Evolutionary conservation across 2,329 filamentous ascomycete species (phyloP), one percentile per base, ranked within the genome.

Genomic region (Sphaceloma murrayae): DNA sequence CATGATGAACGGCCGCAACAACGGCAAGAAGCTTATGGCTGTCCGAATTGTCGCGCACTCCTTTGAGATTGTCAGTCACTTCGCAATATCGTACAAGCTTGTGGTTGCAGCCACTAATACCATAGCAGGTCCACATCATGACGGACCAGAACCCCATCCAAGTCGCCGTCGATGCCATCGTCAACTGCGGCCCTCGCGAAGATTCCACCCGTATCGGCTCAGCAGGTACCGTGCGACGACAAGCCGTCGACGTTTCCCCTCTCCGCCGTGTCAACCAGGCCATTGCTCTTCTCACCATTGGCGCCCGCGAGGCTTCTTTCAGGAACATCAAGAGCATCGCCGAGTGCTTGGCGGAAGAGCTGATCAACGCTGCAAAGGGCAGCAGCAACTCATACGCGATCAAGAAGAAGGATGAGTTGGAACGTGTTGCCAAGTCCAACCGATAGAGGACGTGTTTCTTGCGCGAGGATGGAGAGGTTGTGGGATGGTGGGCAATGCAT

Each of bases 351-450:
- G 91, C 91, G 67, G 93, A 98, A 76, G 91, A 98, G 82, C 80
- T 98, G 70, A 96, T 98, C 83, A 98, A 98, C 80, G 93, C 93
- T 68, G 93, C 93, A 72, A 98, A 98, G 86, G 91, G 91, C 67
- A 93, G 84, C 82, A 93, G 85, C 76, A 98, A 98, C 87, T 95
- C 88, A 60, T 98, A 96, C 72, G 91, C 93, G 65, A 98, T 98
- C 82, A 98, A 98, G 87, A 98, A 98, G 87, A 98, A 98, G 89
- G 91, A 98, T 73, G 93, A 98, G 84, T 74, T 98, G 76, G 91
- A 98, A 84, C 91, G 91, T 91, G 91, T 98, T 64, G 91, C 91
- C 75, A 98, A 98, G 86, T 86, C 80, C 80, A 98, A 98, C 83
- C 85, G 91, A 83, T 98, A 96, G 88, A 88, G 46, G 50, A 26